Base-by-base conservation (phyloP, 1,139 yeast species). In the Taiozyma sp. region DNA sequence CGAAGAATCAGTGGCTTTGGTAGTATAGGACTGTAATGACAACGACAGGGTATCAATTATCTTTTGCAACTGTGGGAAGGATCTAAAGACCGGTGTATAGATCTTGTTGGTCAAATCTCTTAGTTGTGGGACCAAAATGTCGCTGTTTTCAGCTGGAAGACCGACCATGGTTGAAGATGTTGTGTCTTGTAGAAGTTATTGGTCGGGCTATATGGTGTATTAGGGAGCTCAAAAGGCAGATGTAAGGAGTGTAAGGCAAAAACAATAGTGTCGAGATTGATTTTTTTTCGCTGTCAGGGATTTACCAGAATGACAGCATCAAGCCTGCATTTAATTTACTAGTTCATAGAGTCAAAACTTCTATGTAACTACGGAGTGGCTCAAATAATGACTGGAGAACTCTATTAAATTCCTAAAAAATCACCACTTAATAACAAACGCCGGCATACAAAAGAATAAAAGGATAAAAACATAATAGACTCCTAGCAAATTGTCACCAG, bases 101-200 rank as follows among this genome's bases (percentile, higher is more conserved):
- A 55, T 39, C 4, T 43, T 21, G 22, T 34, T 29, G 3, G 58
- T 48, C 1, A 52, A 44, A 4, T 39, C 40, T 28, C 54, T 45
- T 3, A 53, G 32, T 5, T 32, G 32, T 1, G 46, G 45, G 6
- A 55, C 34, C 8, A 49, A 32, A 6, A 52, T 50, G 30, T 51
- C 53, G 3, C 44, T 39, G 43, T 47, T 50, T 3, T 50, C 53
- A 9, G 54, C 46, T 3, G 53, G 51, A 4, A 51, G 44, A 22
- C 48, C 50, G 9, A 44, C 43, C 54, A 49, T 49, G 26, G 4
- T 37, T 16, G 35, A 24, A 30, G 34, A 13, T 13, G 14, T 30
- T 30, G 14, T 7, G 26, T 24, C 26, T 24, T 24, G 26, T 24
- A 24, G 7, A 19, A 19, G 19, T 19, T 19, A 19, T 19, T 19